phyloP scores from a whole-genome alignment of 108 stramenopile genomes.

The Cyclotella baltica region DNA sequence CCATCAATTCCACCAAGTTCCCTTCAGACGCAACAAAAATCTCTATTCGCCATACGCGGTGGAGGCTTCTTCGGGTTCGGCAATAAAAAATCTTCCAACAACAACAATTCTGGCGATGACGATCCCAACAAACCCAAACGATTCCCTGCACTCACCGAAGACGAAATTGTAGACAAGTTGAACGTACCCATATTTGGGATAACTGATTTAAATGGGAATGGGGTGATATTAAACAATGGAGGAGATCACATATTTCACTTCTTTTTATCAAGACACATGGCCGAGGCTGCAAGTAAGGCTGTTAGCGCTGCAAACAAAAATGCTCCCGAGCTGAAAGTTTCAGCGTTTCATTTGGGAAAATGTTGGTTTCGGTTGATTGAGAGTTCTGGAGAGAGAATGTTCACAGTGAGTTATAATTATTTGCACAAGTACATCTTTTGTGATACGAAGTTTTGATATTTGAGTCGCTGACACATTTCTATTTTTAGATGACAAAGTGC shows the following conservation, averaged over 20 bases:
- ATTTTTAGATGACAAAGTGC: constrained; percentile 30
- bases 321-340: constrained; percentile 44
- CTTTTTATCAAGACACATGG: constrained; percentile 57
- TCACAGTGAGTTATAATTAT: constrained; percentile 2
- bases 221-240: constrained; percentile 45
- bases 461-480: neutral
- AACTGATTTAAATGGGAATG: constrained; percentile 53
- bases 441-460: neutral
- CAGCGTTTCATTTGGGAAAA: constrained; percentile 55
- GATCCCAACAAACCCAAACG: constrained; percentile 35
- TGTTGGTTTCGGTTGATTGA: constrained; percentile 52
- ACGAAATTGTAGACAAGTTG: constrained; percentile 58
- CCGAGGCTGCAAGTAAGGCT: constrained; percentile 32
- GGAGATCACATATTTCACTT: constrained; percentile 51
- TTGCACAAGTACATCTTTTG: neutral
- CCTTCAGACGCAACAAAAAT: neutral
- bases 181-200: constrained; percentile 54
- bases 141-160: constrained; percentile 49
- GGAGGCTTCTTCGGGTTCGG: constrained; percentile 55
- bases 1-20: constrained; percentile 3
- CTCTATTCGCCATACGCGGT: constrained; percentile 49
- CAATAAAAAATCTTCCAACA: constrained; percentile 8
- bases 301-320: constrained; percentile 41
- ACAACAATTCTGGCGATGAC: constrained; percentile 32
- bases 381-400: constrained; percentile 20